These are phyloP conservation scores for Rhododendron mucronatum DNA, from an alignment of 148 eudicot species.

Conservation along the genomic window DNA sequence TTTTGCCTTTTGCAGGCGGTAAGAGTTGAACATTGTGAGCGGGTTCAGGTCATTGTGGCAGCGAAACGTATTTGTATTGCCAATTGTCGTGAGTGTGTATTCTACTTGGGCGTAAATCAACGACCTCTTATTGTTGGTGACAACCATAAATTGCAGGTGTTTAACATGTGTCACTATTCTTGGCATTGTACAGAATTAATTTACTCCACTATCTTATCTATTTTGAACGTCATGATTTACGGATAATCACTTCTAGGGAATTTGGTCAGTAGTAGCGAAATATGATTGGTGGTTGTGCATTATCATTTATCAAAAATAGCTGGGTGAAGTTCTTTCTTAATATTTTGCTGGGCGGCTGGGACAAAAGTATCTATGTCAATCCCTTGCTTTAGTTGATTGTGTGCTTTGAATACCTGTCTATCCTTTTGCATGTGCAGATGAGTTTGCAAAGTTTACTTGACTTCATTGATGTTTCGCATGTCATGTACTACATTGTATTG, in stretches of 20 bases:
- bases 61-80: constrained; percentile 88
- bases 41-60: constrained; percentile 84
- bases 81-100: constrained; percentile 94
- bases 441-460: background rate
- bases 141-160: constrained; percentile 94
- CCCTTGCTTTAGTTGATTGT: background rate
- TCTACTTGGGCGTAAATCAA: constrained; percentile 90
- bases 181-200: background rate
- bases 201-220: background rate
- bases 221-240: background rate
- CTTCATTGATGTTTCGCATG: background rate
- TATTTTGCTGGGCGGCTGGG: background rate
- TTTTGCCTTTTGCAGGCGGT: constrained; percentile 52
- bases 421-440: background rate
- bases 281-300: background rate
- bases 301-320: background rate
- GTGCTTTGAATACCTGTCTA: background rate
- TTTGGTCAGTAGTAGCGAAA: background rate
- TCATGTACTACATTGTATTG: background rate
- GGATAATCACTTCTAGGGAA: background rate
- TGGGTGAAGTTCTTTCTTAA: background rate
- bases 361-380: background rate
- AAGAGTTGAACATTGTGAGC: constrained; percentile 95
- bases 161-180: background rate
- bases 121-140: constrained; percentile 92